A percentile compares a stretch with the other conserved stretches of the same genome.
Evolutionary conservation across 2,329 filamentous ascomycete genomes (phyloP).

Genomic region (Pseudopithomyces maydicus): DNA sequence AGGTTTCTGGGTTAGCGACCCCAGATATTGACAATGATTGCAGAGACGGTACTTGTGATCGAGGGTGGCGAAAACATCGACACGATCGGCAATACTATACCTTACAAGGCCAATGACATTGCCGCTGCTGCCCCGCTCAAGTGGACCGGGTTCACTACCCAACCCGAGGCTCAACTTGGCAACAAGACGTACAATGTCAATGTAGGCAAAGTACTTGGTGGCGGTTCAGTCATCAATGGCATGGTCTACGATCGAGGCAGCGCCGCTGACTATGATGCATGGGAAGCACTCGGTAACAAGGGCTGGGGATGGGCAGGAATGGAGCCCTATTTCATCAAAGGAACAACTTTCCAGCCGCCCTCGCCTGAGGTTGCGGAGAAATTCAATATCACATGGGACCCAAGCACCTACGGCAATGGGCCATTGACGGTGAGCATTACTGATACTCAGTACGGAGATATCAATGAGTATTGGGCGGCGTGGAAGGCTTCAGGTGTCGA

Average conservation of each 20-base stretch:
- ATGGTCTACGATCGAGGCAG: constrained; percentile 39
- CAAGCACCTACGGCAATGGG: constrained; percentile 25
- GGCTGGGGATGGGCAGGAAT: constrained; percentile 62
- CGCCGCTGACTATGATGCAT: constrained; percentile 52
- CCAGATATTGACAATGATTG: not conserved
- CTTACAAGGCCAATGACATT: constrained; percentile 32
- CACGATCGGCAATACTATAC: constrained; percentile 24
- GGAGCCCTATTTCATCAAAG: constrained; percentile 40
- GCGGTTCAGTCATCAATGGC: constrained; percentile 39
- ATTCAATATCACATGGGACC: constrained; percentile 37
- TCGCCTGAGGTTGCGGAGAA: constrained; percentile 20
- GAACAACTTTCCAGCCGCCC: constrained; percentile 27
- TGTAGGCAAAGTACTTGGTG: constrained; percentile 36
- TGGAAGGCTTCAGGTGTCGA: constrained; percentile 28
- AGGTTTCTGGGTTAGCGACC: not conserved
- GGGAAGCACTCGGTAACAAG: constrained; percentile 59
- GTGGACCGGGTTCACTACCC: constrained; percentile 26
- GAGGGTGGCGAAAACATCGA: constrained; percentile 33
- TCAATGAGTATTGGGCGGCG: constrained; percentile 29
- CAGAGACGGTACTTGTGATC: constrained; percentile 33
- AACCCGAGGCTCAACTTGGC: constrained; percentile 27
- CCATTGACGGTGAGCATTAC: constrained; percentile 33
- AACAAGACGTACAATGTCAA: constrained; percentile 25
- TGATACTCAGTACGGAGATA: constrained; percentile 32
- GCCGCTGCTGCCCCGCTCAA: constrained; percentile 24